phyloP scores from a whole-genome alignment of 192 early-diverging fungal genomes.

The Dimargaris xerosporica region DNA sequence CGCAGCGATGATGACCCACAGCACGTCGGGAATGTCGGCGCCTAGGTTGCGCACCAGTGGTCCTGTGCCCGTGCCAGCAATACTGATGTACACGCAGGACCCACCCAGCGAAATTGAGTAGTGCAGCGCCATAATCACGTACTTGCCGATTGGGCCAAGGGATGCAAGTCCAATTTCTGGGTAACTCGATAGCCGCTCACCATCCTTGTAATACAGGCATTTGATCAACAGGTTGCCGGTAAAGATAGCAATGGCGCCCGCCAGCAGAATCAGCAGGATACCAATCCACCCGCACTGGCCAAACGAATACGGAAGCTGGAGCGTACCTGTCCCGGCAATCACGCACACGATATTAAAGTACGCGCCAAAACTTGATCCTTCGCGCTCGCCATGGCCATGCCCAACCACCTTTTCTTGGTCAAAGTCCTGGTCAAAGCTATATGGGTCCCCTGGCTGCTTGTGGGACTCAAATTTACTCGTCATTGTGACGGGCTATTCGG shows the following conservation, averaged over 20 bases:
- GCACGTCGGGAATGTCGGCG: slow-evolving; percentile 23
- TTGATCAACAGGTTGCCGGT: slow-evolving; percentile 57
- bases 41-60: slow-evolving; percentile 30
- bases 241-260: slow-evolving; percentile 55
- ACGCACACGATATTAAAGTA: slow-evolving; percentile 55
- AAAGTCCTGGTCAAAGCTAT: slow-evolving; percentile 7
- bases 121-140: slow-evolving; percentile 43
- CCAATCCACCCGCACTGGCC: slow-evolving; percentile 66
- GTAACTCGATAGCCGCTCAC: slow-evolving; percentile 33
- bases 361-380: slow-evolving; percentile 30
- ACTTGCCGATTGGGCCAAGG: slow-evolving; percentile 43
- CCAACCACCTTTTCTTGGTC: background rate
- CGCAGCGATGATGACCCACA: slow-evolving; percentile 45
- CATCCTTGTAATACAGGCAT: slow-evolving; percentile 49
- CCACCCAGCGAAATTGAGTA: slow-evolving; percentile 48
- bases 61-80: slow-evolving; percentile 49
- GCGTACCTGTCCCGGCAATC: slow-evolving; percentile 63
- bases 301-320: slow-evolving; percentile 70
- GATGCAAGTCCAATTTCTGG: slow-evolving; percentile 51
- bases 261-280: slow-evolving; percentile 46
- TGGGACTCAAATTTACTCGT: background rate
- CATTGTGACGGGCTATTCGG: too few relatives aligned
- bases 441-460: background rate
- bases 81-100: slow-evolving; percentile 45
- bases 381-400: slow-evolving; percentile 17